Evolutionary conservation across 139 green algal species (phyloP).

Genomic region (Nannochloris sp.): DNA sequence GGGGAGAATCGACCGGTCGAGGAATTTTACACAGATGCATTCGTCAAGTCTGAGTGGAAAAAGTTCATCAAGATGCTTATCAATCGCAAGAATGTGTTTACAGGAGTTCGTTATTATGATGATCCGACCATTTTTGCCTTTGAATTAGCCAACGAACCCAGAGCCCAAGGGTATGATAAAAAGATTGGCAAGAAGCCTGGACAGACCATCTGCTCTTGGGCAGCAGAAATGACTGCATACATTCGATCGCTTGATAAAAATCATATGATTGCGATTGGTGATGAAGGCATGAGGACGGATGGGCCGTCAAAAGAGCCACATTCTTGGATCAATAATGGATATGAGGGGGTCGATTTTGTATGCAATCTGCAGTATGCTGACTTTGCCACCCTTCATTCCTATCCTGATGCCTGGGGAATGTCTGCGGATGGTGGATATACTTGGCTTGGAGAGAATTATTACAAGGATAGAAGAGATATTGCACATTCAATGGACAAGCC

Average conservation of each 20-base stretch:
- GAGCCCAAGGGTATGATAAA: slow-evolving; percentile 17
- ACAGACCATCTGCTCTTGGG: slow-evolving; percentile 19
- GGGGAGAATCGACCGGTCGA: slow-evolving; percentile 9
- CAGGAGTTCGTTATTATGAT: slow-evolving; percentile 13
- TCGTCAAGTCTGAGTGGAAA: slow-evolving; percentile 6
- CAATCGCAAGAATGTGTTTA: slow-evolving; percentile 24
- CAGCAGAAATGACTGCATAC: slow-evolving; percentile 17
- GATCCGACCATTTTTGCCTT: slow-evolving; percentile 35
- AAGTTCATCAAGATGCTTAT: slow-evolving; percentile 11
- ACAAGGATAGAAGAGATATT: slow-evolving; percentile 19
- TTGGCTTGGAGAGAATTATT: slow-evolving; percentile 4
- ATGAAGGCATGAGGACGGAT: slow-evolving; percentile 26
- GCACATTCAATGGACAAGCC: slow-evolving; percentile 26
- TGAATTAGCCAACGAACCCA: slow-evolving; percentile 33
- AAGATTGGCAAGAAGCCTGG: not conserved
- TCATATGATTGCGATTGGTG: slow-evolving; percentile 29
- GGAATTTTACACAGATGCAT: slow-evolving; percentile 27
- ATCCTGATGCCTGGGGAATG: slow-evolving; percentile 27
- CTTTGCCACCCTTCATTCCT: slow-evolving; percentile 35
- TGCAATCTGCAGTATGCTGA: slow-evolving; percentile 16
- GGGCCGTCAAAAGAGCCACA: slow-evolving; percentile 1
- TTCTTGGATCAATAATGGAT: slow-evolving; percentile 21
- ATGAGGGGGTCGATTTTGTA: slow-evolving; percentile 28
- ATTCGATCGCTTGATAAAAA: slow-evolving; percentile 25
- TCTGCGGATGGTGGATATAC: not conserved